A percentile compares a stretch with the other conserved stretches of the same genome.
Conservation (phyloP, 1,139 yeast species). For the Saccharomyces pastorianus region DNA sequence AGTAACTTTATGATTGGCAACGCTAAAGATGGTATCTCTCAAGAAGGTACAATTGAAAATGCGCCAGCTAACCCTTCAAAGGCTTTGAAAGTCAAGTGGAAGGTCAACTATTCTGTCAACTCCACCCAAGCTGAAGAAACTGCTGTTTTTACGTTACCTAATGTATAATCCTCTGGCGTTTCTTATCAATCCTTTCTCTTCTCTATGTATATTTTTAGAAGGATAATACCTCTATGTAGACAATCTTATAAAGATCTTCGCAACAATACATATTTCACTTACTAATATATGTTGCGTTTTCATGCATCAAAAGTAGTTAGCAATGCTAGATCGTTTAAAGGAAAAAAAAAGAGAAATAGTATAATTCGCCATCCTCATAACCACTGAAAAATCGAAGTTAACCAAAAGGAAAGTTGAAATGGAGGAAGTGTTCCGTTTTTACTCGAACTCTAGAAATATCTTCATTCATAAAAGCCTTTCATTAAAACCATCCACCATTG, state of each 20-base stretch:
- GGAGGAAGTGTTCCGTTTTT: neutral
- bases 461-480: neutral
- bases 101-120: constrained; percentile 46
- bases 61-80: constrained; percentile 32
- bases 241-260: neutral
- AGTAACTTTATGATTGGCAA: constrained; percentile 46
- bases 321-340: neutral
- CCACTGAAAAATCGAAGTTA: neutral
- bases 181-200: neutral
- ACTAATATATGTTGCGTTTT: neutral
- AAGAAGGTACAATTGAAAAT: constrained; percentile 37
- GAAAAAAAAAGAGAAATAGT: neutral
- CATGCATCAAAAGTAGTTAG: neutral
- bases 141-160: constrained; percentile 39
- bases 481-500: neutral
- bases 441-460: neutral
- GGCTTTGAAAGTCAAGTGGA: constrained; percentile 69
- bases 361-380: neutral
- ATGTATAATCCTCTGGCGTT: neutral
- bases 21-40: constrained; percentile 42
- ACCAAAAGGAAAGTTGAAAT: neutral
- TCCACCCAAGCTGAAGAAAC: constrained; percentile 43
- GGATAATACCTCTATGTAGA: neutral
- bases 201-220: constrained; percentile 7
- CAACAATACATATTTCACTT: neutral